Percentiles rank a stretch among this genome's conserved stretches.
phyloP scores from a whole-genome alignment of 2,329 filamentous ascomycete species.

The Alternaria brassicicola region DNA sequence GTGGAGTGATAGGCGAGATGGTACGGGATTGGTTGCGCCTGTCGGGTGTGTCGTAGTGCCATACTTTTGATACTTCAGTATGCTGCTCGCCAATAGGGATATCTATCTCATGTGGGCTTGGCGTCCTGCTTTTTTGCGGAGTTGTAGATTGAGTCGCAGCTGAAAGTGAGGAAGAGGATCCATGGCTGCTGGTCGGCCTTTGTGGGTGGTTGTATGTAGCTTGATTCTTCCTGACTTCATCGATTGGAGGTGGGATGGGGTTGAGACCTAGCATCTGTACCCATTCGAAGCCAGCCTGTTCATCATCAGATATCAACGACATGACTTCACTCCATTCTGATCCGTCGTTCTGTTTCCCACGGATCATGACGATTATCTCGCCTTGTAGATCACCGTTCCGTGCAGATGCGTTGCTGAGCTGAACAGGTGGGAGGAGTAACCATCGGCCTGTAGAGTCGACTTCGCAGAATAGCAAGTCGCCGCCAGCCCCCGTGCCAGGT shows the following conservation, averaged over 20 bases:
- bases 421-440: slow-evolving; percentile 91
- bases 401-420: slow-evolving; percentile 74
- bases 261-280: slow-evolving; percentile 77
- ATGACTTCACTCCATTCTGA: slow-evolving; percentile 84
- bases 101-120: slow-evolving; percentile 61
- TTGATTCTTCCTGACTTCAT: slow-evolving; percentile 53
- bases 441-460: slow-evolving; percentile 78
- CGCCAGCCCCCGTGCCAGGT: slow-evolving; percentile 67
- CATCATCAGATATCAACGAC: slow-evolving; percentile 75
- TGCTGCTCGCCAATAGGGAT: slow-evolving; percentile 67
- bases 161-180: slow-evolving; percentile 58
- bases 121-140: slow-evolving; percentile 50
- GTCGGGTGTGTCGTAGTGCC: slow-evolving; percentile 49
- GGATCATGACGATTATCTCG: slow-evolving; percentile 86
- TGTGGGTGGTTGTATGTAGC: slow-evolving; percentile 57
- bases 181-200: slow-evolving; percentile 57
- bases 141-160: slow-evolving; percentile 40
- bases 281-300: slow-evolving; percentile 84
- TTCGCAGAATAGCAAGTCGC: slow-evolving; percentile 92
- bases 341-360: slow-evolving; percentile 67
- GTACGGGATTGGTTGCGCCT: slow-evolving; percentile 35
- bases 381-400: slow-evolving; percentile 73
- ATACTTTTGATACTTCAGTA: slow-evolving; percentile 54
- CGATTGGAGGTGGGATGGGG: slow-evolving; percentile 66
- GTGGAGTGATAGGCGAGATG: slow-evolving; percentile 45